Conservation (phyloP, 2,329 filamentous ascomycete species). For the Zarea fungicola region DNA sequence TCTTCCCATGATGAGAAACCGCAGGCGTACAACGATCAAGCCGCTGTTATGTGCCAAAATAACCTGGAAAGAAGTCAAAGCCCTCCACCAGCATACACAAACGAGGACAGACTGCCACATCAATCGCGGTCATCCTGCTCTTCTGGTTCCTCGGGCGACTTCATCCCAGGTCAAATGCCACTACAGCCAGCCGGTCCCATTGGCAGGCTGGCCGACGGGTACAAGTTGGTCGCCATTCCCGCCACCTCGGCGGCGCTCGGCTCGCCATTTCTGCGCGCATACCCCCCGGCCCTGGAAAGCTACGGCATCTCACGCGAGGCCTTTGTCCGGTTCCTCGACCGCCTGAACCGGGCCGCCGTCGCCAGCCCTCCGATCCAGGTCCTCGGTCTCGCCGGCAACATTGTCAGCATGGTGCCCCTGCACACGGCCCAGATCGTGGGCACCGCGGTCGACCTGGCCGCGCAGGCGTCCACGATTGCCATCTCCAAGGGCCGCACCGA, state of each 20-base stretch:
- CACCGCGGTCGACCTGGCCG: slow-evolving; percentile 8
- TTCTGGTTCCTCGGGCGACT: background rate
- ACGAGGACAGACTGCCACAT: background rate
- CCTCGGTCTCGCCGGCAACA: slow-evolving; percentile 16
- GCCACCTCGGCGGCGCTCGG: slow-evolving; percentile 16
- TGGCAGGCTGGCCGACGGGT: background rate
- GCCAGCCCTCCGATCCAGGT: slow-evolving; percentile 18
- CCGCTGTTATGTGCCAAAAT: background rate
- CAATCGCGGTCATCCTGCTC: too few species aligned
- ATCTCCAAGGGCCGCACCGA: slow-evolving; percentile 18
- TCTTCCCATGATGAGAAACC: background rate
- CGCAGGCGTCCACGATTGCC: slow-evolving; percentile 11
- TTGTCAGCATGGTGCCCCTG: slow-evolving; percentile 17
- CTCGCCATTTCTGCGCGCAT: slow-evolving; percentile 19
- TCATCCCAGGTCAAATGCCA: background rate
- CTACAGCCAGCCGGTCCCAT: background rate
- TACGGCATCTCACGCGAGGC: slow-evolving; percentile 13
- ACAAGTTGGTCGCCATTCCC: slow-evolving; percentile 18
- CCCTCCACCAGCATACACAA: background rate
- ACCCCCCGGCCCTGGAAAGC: slow-evolving; percentile 13
- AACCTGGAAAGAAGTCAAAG: background rate
- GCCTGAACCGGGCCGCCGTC: slow-evolving; percentile 17
- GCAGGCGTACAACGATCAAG: background rate
- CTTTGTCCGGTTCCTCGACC: slow-evolving; percentile 19
- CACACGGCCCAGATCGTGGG: slow-evolving; percentile 18